A percentile compares a stretch with the other conserved stretches of the same genome.
Conservation (phyloP, 1,284 basidiomycete genomes). For the Ceratobasidium theobromae region DNA sequence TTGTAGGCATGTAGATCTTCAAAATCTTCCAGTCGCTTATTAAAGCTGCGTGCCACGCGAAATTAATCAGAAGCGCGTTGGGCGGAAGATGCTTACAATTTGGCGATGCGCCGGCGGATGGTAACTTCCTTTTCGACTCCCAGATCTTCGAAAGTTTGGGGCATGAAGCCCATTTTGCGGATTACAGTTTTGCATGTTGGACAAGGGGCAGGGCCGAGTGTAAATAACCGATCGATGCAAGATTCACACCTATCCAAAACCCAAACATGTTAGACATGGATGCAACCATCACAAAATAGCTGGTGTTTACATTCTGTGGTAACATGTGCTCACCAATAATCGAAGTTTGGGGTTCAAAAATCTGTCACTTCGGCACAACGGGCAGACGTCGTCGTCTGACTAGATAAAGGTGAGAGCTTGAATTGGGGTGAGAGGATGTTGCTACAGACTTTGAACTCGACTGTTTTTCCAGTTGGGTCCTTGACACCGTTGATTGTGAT, state of each 20-base stretch:
- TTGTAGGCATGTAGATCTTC: slow-evolving; percentile 81
- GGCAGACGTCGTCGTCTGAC: slow-evolving; percentile 95
- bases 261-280: slow-evolving; percentile 1
- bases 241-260: slow-evolving; percentile 81
- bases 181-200: slow-evolving; percentile 90
- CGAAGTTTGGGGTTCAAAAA: slow-evolving; percentile 94
- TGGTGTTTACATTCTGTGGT: slow-evolving; percentile 90
- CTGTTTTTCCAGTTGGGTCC: slow-evolving; percentile 73
- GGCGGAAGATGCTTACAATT: slow-evolving; percentile 59
- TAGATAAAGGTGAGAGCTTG: slow-evolving; percentile 41
- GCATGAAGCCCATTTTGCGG: slow-evolving; percentile 90
- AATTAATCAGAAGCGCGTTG: not conserved
- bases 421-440: not conserved
- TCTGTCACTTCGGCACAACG: slow-evolving; percentile 94
- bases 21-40: slow-evolving; percentile 92
- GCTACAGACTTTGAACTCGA: slow-evolving; percentile 69
- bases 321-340: slow-evolving; percentile 92
- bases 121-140: slow-evolving; percentile 96
- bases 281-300: not conserved
- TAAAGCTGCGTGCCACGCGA: slow-evolving; percentile 63
- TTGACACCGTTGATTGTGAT: slow-evolving; percentile 58
- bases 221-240: slow-evolving; percentile 96
- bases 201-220: slow-evolving; percentile 94
- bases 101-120: slow-evolving; percentile 81
- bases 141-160: slow-evolving; percentile 97